These are phyloP conservation scores for Candida dubliniensis DNA, from an alignment of 1,139 yeast species.

Conservation along the genomic window DNA sequence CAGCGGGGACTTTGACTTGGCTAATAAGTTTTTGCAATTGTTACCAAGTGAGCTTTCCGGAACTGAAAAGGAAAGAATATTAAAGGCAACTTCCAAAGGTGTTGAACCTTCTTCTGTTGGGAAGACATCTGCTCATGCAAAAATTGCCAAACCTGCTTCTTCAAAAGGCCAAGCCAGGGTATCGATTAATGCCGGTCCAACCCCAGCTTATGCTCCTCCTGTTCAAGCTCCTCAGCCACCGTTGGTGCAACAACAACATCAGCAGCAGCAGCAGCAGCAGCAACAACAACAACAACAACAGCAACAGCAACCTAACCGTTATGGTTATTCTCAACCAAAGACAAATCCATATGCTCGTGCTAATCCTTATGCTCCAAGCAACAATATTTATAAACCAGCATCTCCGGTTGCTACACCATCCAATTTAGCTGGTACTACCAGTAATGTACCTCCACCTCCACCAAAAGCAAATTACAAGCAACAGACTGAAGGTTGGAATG, in stretches of 20 bases:
- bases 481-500: conserved; percentile 92
- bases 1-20: conserved; percentile 81
- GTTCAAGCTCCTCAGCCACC: conserved; percentile 8
- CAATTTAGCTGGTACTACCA: conserved; percentile 8
- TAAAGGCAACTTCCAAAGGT: conserved; percentile 47
- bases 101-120: conserved; percentile 5
- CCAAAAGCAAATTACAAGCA: conserved; percentile 44
- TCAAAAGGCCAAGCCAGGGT: neutral
- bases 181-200: conserved; percentile 1
- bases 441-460: conserved; percentile 28
- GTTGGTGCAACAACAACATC: conserved; percentile 2
- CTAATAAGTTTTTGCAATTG: conserved; percentile 64
- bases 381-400: conserved; percentile 20
- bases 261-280: conserved; percentile 11
- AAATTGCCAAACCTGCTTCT: conserved; percentile 1
- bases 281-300: conserved; percentile 8
- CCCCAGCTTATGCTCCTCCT: conserved; percentile 9
- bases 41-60: conserved; percentile 61
- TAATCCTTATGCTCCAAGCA: conserved; percentile 31
- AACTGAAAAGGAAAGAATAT: conserved; percentile 73
- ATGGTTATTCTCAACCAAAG: conserved; percentile 15
- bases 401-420: conserved; percentile 15
- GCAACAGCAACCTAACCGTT: conserved; percentile 12
- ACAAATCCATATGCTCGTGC: conserved; percentile 27
- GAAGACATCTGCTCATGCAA: conserved; percentile 1